Evolutionary conservation across 2,329 filamentous ascomycete species (phyloP).

Genomic region (Hypoxylon sp.): DNA sequence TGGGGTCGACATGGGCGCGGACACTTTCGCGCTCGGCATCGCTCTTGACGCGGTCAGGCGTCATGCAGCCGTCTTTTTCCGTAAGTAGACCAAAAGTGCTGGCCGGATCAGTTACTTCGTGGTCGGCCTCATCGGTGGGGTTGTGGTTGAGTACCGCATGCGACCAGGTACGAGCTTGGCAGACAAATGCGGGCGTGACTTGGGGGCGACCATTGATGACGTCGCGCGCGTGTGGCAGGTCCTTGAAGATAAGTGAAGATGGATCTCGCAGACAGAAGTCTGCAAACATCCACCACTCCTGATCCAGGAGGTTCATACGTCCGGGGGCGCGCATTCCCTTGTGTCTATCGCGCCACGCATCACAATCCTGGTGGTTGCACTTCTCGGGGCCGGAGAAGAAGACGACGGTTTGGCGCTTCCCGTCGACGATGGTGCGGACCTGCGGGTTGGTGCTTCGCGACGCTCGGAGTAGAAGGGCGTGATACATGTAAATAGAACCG

Average conservation of each 20-base stretch:
- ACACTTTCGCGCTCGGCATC: background rate
- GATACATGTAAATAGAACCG: background rate
- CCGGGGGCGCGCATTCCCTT: background rate
- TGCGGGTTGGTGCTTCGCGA: accelerated
- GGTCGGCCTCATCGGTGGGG: too few species aligned
- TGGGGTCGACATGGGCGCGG: background rate
- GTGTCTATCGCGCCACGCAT: background rate
- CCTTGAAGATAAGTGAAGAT: background rate
- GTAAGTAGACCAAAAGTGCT: background rate
- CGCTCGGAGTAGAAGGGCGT: background rate
- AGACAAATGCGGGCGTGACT: too few species aligned
- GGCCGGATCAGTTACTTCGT: too few species aligned
- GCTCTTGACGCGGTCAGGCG: background rate
- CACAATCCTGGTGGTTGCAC: conserved; percentile 8
- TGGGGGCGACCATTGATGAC: background rate
- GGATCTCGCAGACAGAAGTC: conserved; percentile 3
- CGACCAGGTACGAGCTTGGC: background rate
- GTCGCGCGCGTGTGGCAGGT: background rate
- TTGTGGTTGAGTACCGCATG: conserved; percentile 8
- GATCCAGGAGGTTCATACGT: background rate
- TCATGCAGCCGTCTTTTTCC: background rate
- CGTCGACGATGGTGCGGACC: background rate
- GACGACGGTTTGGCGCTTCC: background rate
- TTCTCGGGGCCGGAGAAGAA: conserved; percentile 4
- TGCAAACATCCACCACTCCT: conserved; percentile 8